phyloP scores from a whole-genome alignment of 495 filamentous ascomycete species.

The Copromyces sp. region DNA sequence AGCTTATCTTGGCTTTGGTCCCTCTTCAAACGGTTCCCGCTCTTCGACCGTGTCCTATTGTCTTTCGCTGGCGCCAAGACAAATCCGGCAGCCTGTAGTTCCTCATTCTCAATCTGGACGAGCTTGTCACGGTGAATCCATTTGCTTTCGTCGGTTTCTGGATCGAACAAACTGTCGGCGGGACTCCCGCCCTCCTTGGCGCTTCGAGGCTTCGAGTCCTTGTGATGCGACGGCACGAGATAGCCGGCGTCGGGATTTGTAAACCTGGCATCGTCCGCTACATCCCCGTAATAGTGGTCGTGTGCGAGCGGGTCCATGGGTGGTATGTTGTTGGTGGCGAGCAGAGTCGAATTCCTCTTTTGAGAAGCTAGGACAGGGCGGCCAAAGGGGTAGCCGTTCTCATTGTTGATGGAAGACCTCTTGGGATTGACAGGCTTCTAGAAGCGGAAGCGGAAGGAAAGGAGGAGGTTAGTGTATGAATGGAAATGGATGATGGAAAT shows the following conservation, averaged over 20 bases:
- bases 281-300: constrained; percentile 11
- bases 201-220: constrained; percentile 34
- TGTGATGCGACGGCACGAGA: constrained; percentile 13
- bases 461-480: background rate
- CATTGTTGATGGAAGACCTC: constrained; percentile 8
- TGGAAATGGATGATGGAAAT: background rate
- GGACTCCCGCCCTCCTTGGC: constrained; percentile 46
- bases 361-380: constrained; percentile 17
- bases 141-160: constrained; percentile 39
- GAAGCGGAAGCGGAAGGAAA: background rate
- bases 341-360: constrained; percentile 23
- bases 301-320: constrained; percentile 8
- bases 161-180: constrained; percentile 45
- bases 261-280: constrained; percentile 9
- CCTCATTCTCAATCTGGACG: constrained; percentile 83
- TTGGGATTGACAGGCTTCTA: constrained; percentile 13
- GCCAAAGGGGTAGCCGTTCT: constrained; percentile 8
- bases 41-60: constrained; percentile 20
- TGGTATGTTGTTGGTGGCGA: constrained; percentile 1
- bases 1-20: constrained; percentile 22
- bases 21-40: constrained; percentile 45
- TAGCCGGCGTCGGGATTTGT: constrained; percentile 10
- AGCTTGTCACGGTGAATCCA: constrained; percentile 98
- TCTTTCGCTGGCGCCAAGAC: constrained; percentile 52
- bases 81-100: constrained; percentile 81